Evolutionary conservation across 306 rosid species (phyloP).

Genomic region (Geum urbanum): DNA sequence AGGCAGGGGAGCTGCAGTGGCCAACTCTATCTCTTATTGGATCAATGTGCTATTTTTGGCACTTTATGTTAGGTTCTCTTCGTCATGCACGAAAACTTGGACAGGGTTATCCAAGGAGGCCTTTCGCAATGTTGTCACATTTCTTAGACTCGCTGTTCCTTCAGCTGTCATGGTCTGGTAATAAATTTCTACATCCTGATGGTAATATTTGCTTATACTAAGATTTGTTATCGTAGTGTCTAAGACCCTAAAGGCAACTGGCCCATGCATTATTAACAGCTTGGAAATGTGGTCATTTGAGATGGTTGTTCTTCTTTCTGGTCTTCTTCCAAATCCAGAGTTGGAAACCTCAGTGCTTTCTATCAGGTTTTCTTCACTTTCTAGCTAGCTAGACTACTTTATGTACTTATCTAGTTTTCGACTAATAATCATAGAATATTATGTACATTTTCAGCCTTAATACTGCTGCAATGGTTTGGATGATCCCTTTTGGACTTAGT

Average conservation of each 20-base stretch:
- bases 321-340: conserved; percentile 62
- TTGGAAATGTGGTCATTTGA: conserved; percentile 65
- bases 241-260: neutral
- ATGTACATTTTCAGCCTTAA: conserved; percentile 44
- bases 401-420: neutral
- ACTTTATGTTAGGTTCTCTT: conserved; percentile 48
- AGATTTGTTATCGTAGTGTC: neutral
- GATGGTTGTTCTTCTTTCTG: conserved; percentile 59
- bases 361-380: conserved; percentile 31
- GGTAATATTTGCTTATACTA: neutral
- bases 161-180: conserved; percentile 61
- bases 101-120: conserved; percentile 58
- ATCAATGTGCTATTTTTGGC: conserved; percentile 39
- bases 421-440: neutral
- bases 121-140: conserved; percentile 35
- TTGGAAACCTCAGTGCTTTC: conserved; percentile 64
- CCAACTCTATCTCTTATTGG: conserved; percentile 58
- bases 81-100: conserved; percentile 60
- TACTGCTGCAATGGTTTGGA: conserved; percentile 57
- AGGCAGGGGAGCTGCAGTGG: conserved; percentile 59
- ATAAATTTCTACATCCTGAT: too few relatives aligned
- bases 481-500: conserved; percentile 75
- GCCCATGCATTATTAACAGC: conserved; percentile 28
- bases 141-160: conserved; percentile 57
- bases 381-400: neutral